Evolutionary conservation across 106 monocot genomes (phyloP), one percentile per base, ranked within the genome.

Genomic region (Acorus gramineus): DNA sequence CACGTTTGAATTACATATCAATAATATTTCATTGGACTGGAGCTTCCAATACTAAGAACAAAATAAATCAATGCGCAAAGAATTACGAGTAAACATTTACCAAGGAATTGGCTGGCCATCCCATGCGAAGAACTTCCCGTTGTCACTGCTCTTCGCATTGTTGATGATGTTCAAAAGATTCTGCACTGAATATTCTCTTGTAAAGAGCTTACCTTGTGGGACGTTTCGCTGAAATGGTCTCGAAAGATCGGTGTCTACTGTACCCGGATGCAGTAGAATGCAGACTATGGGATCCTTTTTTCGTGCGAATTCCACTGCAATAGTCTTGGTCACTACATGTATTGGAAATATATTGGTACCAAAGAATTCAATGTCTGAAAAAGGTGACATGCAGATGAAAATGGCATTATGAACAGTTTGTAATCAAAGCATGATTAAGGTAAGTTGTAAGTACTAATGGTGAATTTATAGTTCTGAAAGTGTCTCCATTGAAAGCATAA

Each of bases 101-200:
- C 96, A 96, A 44, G 82, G 96, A 52, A 96, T 96, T 65, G 74
- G 72, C 60, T 79, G 82, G 44, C 87, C 84, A 71, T 96, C 96
- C 96, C 96, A 96, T n/a, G 87, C 96, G 52, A 87, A 96, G 58
- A 91, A 91, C 74, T 91, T 96, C n/a, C 96, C 96, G 51, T 85
- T 96, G 47, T 90, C 96, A 42, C 79, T 73, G 42, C 58, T 52
- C 55, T 81, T 85, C 45, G 68, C 77, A 56, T 67, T 78, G 59
- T 96, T 78, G 50, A 96, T 87, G 71, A 96, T 81, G 74, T 52
- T 66, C 2, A 96, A 68, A 44, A 96, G 79, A 76, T 80, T 90
- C 58, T 77, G 61, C 11, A 88, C 96, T 4, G 91, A 87, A 71
- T 79, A 96, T 62, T 87, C 87, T 52, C 58, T 79, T 0, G 91